Conservation (phyloP, 2,329 filamentous ascomycete species). For the Cordyceps sp. region DNA sequence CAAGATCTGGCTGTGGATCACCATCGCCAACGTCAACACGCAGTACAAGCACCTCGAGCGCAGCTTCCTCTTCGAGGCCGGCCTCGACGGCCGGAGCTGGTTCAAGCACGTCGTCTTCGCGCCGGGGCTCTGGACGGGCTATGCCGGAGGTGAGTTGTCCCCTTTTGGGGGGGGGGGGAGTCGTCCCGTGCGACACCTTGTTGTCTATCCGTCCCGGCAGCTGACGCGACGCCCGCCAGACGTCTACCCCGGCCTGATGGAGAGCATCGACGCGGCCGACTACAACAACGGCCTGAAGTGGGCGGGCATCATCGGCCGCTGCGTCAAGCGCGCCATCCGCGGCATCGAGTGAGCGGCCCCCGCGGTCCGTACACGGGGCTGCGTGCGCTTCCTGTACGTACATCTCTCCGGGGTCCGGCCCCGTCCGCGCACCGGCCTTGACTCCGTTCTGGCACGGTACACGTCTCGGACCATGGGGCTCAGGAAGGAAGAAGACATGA, state of each 20-base stretch:
- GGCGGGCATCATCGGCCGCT: slow-evolving; percentile 38
- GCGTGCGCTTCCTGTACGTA: background rate
- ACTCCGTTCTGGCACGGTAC: too few relatives aligned
- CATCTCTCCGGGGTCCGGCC: background rate
- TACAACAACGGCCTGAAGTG: slow-evolving; percentile 41
- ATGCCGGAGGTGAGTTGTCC: slow-evolving; percentile 50
- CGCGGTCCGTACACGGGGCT: too few relatives aligned
- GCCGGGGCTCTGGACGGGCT: slow-evolving; percentile 81
- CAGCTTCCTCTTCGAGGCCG: slow-evolving; percentile 57
- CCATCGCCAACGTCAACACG: slow-evolving; percentile 52
- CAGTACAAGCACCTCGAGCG: slow-evolving; percentile 78
- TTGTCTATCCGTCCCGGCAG: background rate
- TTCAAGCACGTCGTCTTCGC: slow-evolving; percentile 95
- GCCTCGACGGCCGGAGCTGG: slow-evolving; percentile 67
- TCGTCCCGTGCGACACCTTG: too few relatives aligned
- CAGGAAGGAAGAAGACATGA: too few relatives aligned
- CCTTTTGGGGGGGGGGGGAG: too few relatives aligned
- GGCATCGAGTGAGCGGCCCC: slow-evolving; percentile 12
- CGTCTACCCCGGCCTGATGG: slow-evolving; percentile 44
- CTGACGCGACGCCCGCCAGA: slow-evolving; percentile 16
- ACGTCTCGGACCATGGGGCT: too few relatives aligned
- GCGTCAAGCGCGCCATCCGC: slow-evolving; percentile 28
- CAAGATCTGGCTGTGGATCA: slow-evolving; percentile 44
- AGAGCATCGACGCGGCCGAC: slow-evolving; percentile 44
- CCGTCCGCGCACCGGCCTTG: too few relatives aligned